Percentiles rank a stretch among this genome's conserved stretches.
Conservation (phyloP, 441 rosid species). For the Metrosideros polymorpha region DNA sequence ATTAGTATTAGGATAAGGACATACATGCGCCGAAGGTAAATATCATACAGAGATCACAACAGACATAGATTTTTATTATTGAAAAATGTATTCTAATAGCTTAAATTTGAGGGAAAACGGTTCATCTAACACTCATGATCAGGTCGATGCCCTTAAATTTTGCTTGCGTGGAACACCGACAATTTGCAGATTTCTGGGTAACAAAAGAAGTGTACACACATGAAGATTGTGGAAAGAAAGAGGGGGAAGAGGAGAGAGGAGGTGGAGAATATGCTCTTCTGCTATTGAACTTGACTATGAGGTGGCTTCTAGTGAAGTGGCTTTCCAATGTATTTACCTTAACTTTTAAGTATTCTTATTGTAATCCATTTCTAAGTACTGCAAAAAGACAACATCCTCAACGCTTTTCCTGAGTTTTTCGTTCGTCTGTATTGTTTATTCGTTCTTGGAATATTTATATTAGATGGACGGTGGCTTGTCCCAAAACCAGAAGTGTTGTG, state of each 20-base stretch:
- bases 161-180: not conserved
- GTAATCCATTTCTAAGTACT: not conserved
- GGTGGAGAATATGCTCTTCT: not conserved
- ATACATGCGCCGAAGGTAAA: not conserved
- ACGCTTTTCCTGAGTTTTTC: not conserved
- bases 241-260: not conserved
- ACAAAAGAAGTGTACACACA: not conserved
- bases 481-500: slow-evolving; percentile 9
- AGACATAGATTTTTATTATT: not conserved
- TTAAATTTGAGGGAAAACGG: not conserved
- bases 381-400: not conserved
- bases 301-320: not conserved
- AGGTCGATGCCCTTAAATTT: not conserved
- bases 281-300: not conserved
- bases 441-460: not conserved
- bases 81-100: not conserved
- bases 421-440: not conserved
- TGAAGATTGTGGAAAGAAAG: not conserved
- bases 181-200: not conserved
- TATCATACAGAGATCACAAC: not conserved
- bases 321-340: not conserved
- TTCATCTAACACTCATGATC: not conserved
- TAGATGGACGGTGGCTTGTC: slow-evolving; percentile 21
- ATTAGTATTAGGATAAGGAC: not conserved
- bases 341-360: not conserved